Evolutionary conservation across 805 yeast species (phyloP).

Genomic region (Yamadazyma sp.): DNA sequence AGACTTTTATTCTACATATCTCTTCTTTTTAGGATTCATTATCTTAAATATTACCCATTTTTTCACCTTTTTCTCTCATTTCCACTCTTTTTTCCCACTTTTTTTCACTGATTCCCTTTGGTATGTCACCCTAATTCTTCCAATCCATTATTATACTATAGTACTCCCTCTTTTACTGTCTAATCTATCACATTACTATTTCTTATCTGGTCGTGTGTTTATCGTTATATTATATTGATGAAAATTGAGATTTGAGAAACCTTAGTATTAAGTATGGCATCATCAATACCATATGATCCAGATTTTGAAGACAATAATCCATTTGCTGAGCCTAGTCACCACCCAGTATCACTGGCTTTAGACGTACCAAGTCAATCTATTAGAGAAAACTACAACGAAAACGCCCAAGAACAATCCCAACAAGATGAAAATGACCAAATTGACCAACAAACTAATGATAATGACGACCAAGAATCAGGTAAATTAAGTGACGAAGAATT

Average conservation of each 20-base stretch:
- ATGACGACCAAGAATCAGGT: slow-evolving; percentile 1
- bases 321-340: slow-evolving; percentile 30
- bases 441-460: not conserved
- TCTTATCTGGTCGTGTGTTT: not conserved
- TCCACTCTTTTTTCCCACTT: no score
- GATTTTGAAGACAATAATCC: slow-evolving; percentile 44
- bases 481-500: slow-evolving; percentile 35
- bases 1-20: no score
- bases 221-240: not conserved
- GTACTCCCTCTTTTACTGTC: not conserved
- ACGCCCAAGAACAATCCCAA: not conserved
- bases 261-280: no score
- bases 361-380: slow-evolving; percentile 2
- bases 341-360: slow-evolving; percentile 1
- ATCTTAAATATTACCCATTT: no score
- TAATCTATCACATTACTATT: no score
- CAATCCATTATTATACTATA: no score
- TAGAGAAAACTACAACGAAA: not conserved
- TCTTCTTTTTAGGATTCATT: no score
- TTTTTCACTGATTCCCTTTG: no score
- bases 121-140: no score
- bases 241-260: no score
- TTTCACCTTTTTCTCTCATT: no score
- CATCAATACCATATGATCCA: slow-evolving; percentile 41
- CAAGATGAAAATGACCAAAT: not conserved